Base-by-base conservation (phyloP, 2,329 filamentous ascomycete species). In the Aspergillus quadrilineatus region DNA sequence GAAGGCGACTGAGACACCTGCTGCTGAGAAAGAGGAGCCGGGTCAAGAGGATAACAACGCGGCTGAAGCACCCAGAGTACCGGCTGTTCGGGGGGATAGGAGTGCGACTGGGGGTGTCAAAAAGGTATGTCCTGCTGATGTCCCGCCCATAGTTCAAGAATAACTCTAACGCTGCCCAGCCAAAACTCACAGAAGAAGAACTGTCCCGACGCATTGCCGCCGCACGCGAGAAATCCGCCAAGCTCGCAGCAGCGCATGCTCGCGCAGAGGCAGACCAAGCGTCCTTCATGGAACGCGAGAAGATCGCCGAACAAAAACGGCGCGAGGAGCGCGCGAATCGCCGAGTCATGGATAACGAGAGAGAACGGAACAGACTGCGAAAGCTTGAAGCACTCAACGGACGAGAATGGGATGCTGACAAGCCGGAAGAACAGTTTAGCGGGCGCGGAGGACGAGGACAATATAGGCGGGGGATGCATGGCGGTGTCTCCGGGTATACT, bases 201-300 rank as follows among this genome's bases (percentile, higher is more conserved):
- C 78, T 89, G 6, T 79, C 78, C 3, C 81, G 80, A 45, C 83
- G 84, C 59, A 82, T 89, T 58, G 83, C 81, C 6, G 77, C 79
- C 36, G 87, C 87, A 64, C 80, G 80, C 60, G 78, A 86, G 62
- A 82, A 85, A 56, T 87, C 86, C 52, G 82, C 81, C 5, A 79
- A 82, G 49, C 77, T 84, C 12, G 78, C 80, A 7, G 84, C 82
- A 7, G 83, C 84, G 0, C 85, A 89, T 66, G 82, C 82, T 1
- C 80, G 85, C 28, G 85, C 85, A n/a, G 83, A 88, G 73, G 85
- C 84, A n/a, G 86, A 89, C 62, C 80, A 82, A 53, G 85, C 84
- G 3, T 82, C 80, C 0, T 88, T 87, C 67, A 79, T 85, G 42
- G 80, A 85, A 56, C 79, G 85, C n/a, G 86, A 89, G 66, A 81